Base-by-base conservation (phyloP, 2,329 filamentous ascomycete genomes). In the Elsinoe batatas region DNA sequence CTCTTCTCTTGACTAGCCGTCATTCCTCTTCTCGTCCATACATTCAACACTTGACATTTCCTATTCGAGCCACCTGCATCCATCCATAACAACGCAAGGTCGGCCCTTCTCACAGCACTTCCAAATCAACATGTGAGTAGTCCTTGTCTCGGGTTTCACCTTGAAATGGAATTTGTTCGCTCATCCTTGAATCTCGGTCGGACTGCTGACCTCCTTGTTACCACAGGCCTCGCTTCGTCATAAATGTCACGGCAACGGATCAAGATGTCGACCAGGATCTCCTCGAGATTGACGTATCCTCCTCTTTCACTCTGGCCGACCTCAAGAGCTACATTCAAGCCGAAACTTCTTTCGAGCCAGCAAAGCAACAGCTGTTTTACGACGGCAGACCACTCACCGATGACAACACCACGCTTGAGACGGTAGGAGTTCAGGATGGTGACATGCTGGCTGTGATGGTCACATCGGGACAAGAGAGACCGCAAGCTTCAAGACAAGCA, bases 391-490 rank as follows among this genome's bases (percentile, higher is more conserved):
- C 91, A 40, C 82, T 98, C 56, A 79, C 76, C 62, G 84, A 90
- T 71, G 85, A 91, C 64, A 72, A 79, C 57, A 86, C 90, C 69
- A 95, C 90, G 2, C 80, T 98, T 66, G 82, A 90, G 62, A 79
- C 91, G 64, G 79, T 91, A 32, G 80, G 85, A 40, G 86, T 98
- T 64, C 81, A 77, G 49, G 88, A 97, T 72, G 89, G 89, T 56
- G 93, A 96, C 66, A 91, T 98, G 87, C 76, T 98, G 61, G 89
- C 87, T 30, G 80, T 97, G 62, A 87, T 95, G 67, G 85, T 95
- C 77, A 72, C 73, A 74, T 53, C 76, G 75, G 60, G 76, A 67
- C 64, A 74, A 61, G 63, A 60, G 63, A 61, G 58, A 44, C 62
- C 60, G 53, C 65, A 62, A 51, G 62, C 58, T 53, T 71, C 65